Evolutionary conservation across 1,139 yeast genomes (phyloP), one percentile per base, ranked within the genome.

Genomic region (Saccharomyces hybrid): DNA sequence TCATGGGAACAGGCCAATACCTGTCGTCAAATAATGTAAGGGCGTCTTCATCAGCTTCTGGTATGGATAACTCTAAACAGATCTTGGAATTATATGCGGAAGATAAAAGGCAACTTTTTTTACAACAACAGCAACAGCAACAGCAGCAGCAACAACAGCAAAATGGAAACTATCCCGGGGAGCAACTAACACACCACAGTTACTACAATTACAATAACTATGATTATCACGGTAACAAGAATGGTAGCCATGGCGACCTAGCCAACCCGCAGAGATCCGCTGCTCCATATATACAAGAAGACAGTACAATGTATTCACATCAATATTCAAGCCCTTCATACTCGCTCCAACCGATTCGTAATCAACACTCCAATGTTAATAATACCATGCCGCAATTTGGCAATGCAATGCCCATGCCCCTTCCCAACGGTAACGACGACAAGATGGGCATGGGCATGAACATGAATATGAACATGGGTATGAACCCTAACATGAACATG

Each of bases 101-200:
- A 55, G 50, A 65, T 57, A 54, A 47, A 27, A 53, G 51, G 31
- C 66, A 59, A 44, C 66, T 67, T 46, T 62, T 62, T 27, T 66
- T 62, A 47, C 62, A 56, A 34, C 63, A 56, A 31, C 19, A 19
- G 19, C 19, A 19, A 19, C 19, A 19, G 19, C 19, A 19, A 19
- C 19, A 19, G 19, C 19, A 19, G 19, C 63, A 56, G 29, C 56
- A 48, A 27, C 58, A 53, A 32, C 55, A 49, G 13, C 57, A 54
- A 13, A 44, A 49, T 44, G 31, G 51, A 51, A 23, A 34, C 32
- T 41, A 38, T 49, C 11, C 53, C 26, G 14, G 31, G 46, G n/a
- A 53, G 52, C n/a, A 38, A 19, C 3, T 47, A 44, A 3, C 54
- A 41, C 53, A 42, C 29, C 49, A 46, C 54, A 51, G 9, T 47